These are phyloP conservation scores for Backusella psychrophila DNA, from an alignment of 192 early-diverging fungal genomes.

Conservation along the genomic window DNA sequence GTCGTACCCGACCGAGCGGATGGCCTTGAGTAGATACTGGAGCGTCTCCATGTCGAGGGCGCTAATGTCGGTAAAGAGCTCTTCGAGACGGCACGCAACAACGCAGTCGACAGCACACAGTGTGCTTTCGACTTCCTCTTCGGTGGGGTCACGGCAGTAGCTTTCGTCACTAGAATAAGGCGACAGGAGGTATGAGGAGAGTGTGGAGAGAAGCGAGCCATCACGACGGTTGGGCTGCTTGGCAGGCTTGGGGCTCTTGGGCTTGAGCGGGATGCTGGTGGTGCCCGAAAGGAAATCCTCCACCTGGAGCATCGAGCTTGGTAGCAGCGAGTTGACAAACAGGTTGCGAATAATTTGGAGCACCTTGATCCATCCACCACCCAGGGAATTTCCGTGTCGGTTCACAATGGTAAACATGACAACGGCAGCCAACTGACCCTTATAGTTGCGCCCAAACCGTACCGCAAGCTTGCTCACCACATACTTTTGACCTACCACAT, in stretches of 20 bases:
- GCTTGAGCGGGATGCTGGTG: constrained; percentile 64
- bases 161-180: constrained; percentile 55
- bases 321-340: constrained; percentile 75
- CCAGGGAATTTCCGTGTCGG: constrained; percentile 68
- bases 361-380: constrained; percentile 70
- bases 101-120: constrained; percentile 67
- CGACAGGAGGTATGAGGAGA: constrained; percentile 74
- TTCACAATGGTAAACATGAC: constrained; percentile 77
- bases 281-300: constrained; percentile 74
- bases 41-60: constrained; percentile 67
- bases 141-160: constrained; percentile 58
- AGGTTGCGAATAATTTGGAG: constrained; percentile 72
- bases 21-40: constrained; percentile 53
- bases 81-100: constrained; percentile 66
- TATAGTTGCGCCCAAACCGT: constrained; percentile 87
- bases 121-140: constrained; percentile 69
- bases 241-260: constrained; percentile 32
- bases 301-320: constrained; percentile 60
- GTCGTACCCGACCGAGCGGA: constrained; percentile 48
- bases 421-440: constrained; percentile 87
- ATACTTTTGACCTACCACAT: constrained; percentile 43
- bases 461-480: constrained; percentile 66
- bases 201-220: constrained; percentile 70
- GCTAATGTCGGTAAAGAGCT: constrained; percentile 71
- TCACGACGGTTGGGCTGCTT: constrained; percentile 49